Base-by-base conservation (phyloP, 2,329 filamentous ascomycete genomes). In the Rutstroemia sp. region DNA sequence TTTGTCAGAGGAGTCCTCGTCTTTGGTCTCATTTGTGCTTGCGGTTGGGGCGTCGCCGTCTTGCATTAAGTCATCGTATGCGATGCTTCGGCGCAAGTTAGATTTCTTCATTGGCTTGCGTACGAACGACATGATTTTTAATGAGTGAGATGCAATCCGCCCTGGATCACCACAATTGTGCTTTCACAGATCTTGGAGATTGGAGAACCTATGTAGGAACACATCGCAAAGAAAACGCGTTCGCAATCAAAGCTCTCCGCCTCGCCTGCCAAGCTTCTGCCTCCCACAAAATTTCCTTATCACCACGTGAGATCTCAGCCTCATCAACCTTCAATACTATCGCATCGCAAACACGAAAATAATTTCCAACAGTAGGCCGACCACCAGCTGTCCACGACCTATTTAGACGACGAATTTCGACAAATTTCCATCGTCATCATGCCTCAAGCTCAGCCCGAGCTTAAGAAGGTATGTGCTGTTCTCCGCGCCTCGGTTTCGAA, bases 361-460 rank as follows among this genome's bases (percentile, higher is more conserved):
- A 54, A 12, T 40, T 36, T 50, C 27, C 16, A 21, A 19, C 30
- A 47, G 16, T 40, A 57, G 38, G 40, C 49, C 19, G 46, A 54
- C 51, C 57, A 52, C 46, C 36, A 27, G 40, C 42, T 39, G 19
- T 14, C 46, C 44, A 58, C 49, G 49, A 48, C 59, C 30, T 42
- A 56, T 48, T 30, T 51, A 53, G 51, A 48, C 42, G 59, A 57
- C 42, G 25, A 54, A 27, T 30, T 40, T 36, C 48, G 23, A 50
- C 23, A 19, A 44, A 55, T 63, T 58, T 23, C 49, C 57, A 58
- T 56, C 48, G 51, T 63, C 65, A 70, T 79, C 64, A 99, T 99
- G 94, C 90, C 94, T 77, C 92, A 95, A 85, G 92, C 94, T 72
- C 94, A 97, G 77, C 94, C 94, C 68, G 95, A 99, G 78, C 83